These are phyloP conservation scores for Exophiala lecanii-corni DNA, from an alignment of 2,329 filamentous ascomycete genomes.

Conservation along the genomic window DNA sequence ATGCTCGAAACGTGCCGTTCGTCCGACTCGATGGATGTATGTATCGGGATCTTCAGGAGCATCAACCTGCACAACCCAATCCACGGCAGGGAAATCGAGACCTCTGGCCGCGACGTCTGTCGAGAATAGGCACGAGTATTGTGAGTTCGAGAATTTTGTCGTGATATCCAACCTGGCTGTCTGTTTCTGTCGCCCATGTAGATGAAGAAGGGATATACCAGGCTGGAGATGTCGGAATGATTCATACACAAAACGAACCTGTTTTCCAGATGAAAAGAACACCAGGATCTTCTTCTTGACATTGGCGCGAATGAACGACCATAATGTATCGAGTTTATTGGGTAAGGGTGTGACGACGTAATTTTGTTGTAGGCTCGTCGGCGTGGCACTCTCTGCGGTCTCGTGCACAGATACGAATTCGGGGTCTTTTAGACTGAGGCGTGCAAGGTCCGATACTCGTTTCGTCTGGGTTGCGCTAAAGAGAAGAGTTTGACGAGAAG, in stretches of 20 bases:
- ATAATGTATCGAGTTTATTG: constrained; percentile 87
- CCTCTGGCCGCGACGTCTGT: constrained; percentile 94
- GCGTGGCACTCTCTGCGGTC: constrained; percentile 71
- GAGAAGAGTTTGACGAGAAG: constrained; percentile 79
- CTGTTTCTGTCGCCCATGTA: constrained; percentile 93
- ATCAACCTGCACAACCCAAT: constrained; percentile 99
- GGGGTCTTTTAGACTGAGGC: constrained; percentile 80
- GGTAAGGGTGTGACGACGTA: constrained; percentile 81
- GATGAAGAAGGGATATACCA: constrained; percentile 85
- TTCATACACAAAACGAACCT: constrained; percentile 94
- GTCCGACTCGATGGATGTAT: constrained; percentile 92
- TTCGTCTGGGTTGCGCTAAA: constrained; percentile 97
- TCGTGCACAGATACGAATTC: constrained; percentile 96
- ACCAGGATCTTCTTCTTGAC: constrained; percentile 93
- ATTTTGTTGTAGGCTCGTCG: constrained; percentile 78
- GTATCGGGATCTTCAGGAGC: constrained; percentile 95
- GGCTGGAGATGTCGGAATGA: constrained; percentile 89
- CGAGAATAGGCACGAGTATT: constrained; percentile 83
- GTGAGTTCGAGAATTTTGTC: constrained; percentile 71
- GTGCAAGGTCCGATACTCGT: constrained; percentile 84
- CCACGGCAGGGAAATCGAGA: constrained; percentile 91
- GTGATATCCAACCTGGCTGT: constrained; percentile 83
- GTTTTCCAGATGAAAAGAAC: constrained; percentile 91
- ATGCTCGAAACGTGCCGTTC: constrained; percentile 89
- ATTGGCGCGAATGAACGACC: constrained; percentile 85